A percentile compares a stretch with the other conserved stretches of the same genome.
These are phyloP conservation scores for Dioscorea zingiberensis DNA, from an alignment of 106 monocot species.

Conservation along the genomic window DNA sequence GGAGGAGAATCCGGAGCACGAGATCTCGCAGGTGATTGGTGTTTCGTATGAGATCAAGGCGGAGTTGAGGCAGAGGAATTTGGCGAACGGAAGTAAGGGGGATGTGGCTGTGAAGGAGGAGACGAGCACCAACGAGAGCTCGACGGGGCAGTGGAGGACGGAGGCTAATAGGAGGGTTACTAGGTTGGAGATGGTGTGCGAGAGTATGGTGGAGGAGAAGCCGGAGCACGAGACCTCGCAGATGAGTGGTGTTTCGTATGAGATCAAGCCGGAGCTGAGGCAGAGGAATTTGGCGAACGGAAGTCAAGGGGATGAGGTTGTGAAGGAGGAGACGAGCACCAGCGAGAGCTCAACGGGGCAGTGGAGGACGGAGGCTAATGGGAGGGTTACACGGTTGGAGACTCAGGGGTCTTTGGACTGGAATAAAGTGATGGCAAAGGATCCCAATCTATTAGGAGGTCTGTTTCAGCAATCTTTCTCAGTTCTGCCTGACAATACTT, in stretches of 20 bases:
- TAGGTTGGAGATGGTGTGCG: constrained; percentile 52
- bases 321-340: constrained; percentile 10
- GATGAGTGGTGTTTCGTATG: constrained; percentile 8
- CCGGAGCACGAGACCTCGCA: not conserved
- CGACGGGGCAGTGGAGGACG: constrained; percentile 24
- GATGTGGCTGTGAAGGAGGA: constrained; percentile 7
- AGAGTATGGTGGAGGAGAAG: constrained; percentile 22
- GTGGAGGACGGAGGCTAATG: constrained; percentile 25
- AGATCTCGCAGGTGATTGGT: too few species aligned
- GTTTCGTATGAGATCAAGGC: constrained; percentile 23
- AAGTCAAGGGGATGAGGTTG: constrained; percentile 1
- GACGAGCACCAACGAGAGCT: constrained; percentile 19
- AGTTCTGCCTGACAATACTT: too few species aligned
- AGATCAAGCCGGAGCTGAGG: constrained; percentile 39
- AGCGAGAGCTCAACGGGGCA: constrained; percentile 24
- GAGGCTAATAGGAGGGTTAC: constrained; percentile 13
- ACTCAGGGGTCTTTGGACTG: constrained; percentile 60
- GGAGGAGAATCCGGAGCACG: constrained; percentile 11
- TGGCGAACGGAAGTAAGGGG: not conserved
- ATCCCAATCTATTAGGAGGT: constrained; percentile 55
- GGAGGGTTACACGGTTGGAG: constrained; percentile 28
- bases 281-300: constrained; percentile 27
- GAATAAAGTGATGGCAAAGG: constrained; percentile 44
- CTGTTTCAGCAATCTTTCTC: not conserved
- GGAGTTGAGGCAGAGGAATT: constrained; percentile 64